Evolutionary conservation across 768 basidiomycete genomes (phyloP), one percentile per base, ranked within the genome.

Genomic region (Mycena venus): DNA sequence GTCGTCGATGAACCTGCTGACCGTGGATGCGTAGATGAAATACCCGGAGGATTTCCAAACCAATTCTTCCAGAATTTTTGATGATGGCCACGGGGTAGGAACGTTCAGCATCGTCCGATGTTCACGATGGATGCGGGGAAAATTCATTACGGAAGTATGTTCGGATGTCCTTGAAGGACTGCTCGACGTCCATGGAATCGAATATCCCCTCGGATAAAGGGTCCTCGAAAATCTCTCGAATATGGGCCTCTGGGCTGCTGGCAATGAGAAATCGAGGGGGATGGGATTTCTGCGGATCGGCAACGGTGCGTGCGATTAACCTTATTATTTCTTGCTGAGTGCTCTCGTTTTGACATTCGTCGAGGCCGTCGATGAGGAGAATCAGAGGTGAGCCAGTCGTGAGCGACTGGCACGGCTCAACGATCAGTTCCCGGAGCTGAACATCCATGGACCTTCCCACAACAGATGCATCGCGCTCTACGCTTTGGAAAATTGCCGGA

Each of bases 1-100:
- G 29, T 68, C 66, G 19, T 68, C 66, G 9, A 68, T 25, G 27
- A 68, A 59, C 32, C 36, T 68, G 49, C 59, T 56, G 36, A 67
- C 12, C 21, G 56, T 68, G 19, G 56, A 15, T 8, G 67, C 56
- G n/a, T 68, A 68, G 42, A 68, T 21, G 42, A 68, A 68, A 40
- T 68, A 60, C 14, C 67, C 67, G 8, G 67, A 68, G 4, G 67
- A 59, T 47, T 59, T 68, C 5, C 31, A 2, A 2, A 68, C 67
- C 31, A 68, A n/a, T 9, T 8, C 8, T 1, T 68, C 58, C 5
- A 68, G 21, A 34, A 32, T 32, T 11, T 44, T 17, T 9, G 8
- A 4, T 21, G 56, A 60, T n/a, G 67, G 67, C 56, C 67, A 68
- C 2, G 67, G 56, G 14, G 27, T 32, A 1, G 66, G 66, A 44